Base-by-base conservation (phyloP, 2,329 filamentous ascomycete species). In the Sordariomycetes sp. region DNA sequence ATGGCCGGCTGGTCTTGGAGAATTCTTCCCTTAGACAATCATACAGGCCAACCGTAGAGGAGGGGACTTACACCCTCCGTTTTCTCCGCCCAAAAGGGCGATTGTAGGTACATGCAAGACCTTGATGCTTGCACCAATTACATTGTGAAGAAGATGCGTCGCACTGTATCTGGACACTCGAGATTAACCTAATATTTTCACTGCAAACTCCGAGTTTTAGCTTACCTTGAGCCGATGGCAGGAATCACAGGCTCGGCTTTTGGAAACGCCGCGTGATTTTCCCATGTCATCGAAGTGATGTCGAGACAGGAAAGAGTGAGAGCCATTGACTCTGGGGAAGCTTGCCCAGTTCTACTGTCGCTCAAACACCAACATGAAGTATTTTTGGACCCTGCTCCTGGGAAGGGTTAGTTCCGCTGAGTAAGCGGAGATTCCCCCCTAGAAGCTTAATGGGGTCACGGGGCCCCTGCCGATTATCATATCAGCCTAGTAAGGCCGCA, bases 111-210 rank as follows among this genome's bases (percentile, higher is more conserved):
- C 58, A 59, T 6, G 17, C 20, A 17, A 59, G 45, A 48, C 55
- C 52, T 45, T 59, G 58, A 24, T 51, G 51, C n/a, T 39, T 52
- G 55, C 58, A 59, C 58, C 58, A 59, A 20, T 59, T 56, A 39
- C 58, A 59, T 59, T 35, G 35, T 45, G 55, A 34, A 28, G 58
- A 6, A 10, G 36, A 12, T 45, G 25, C 34, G 56, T 57, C 24
- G 55, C 58, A 59, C 52, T 59, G 58, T 22, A 59, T 59, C 58
- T 59, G 34, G 10, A 13, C 22, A 50, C n/a, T 24, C 20, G 5
- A 10, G 12, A 50, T 22, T 24, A 22, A 5, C 8, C 22, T 3
- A 20, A 22, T 50, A 22, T 50, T 3, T 20, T n/a, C 5, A 24
- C 10, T 10, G 36, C 17, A 39, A 39, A 39, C 36, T 12, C 2